These are phyloP conservation scores for Kockiozyma suomiensis DNA, from an alignment of 805 yeast species.

Conservation along the genomic window DNA sequence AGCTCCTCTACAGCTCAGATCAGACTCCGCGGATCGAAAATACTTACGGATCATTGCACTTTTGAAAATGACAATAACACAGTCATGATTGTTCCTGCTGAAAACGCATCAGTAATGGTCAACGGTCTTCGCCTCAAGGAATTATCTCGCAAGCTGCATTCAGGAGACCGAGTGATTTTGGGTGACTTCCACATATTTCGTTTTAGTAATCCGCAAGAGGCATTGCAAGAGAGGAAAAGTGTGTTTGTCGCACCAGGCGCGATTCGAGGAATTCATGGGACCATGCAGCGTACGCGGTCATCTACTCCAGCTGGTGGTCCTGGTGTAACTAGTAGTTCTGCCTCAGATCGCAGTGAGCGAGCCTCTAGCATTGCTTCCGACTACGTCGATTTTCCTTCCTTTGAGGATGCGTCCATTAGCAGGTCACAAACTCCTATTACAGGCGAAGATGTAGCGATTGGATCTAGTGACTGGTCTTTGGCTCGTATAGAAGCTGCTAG, in stretches of 20 bases:
- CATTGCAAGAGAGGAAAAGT: slow-evolving; percentile 15
- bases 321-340: slow-evolving; percentile 2
- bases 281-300: not conserved
- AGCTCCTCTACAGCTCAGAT: slow-evolving; percentile 34
- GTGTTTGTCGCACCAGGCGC: not conserved
- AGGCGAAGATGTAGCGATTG: slow-evolving; percentile 7
- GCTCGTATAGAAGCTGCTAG: slow-evolving; percentile 31
- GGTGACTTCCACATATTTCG: slow-evolving; percentile 38
- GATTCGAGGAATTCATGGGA: not conserved
- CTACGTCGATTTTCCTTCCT: slow-evolving; percentile 20
- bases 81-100: slow-evolving; percentile 33
- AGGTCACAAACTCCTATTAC: slow-evolving; percentile 2
- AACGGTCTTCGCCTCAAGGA: slow-evolving; percentile 32
- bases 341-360: slow-evolving; percentile 19
- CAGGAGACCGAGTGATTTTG: slow-evolving; percentile 37
- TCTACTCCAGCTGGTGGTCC: slow-evolving; percentile 4
- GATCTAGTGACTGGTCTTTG: slow-evolving; percentile 21
- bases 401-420: slow-evolving; percentile 11
- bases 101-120: slow-evolving; percentile 32
- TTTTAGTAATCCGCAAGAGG: slow-evolving; percentile 36
- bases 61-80: slow-evolving; percentile 31
- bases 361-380: slow-evolving; percentile 17
- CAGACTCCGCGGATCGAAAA: slow-evolving; percentile 35
- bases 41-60: slow-evolving; percentile 33
- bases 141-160: slow-evolving; percentile 23